Evolutionary conservation across 2,329 filamentous ascomycete species (phyloP), one percentile per base, ranked within the genome.

Genomic region (Fusarium musae): DNA sequence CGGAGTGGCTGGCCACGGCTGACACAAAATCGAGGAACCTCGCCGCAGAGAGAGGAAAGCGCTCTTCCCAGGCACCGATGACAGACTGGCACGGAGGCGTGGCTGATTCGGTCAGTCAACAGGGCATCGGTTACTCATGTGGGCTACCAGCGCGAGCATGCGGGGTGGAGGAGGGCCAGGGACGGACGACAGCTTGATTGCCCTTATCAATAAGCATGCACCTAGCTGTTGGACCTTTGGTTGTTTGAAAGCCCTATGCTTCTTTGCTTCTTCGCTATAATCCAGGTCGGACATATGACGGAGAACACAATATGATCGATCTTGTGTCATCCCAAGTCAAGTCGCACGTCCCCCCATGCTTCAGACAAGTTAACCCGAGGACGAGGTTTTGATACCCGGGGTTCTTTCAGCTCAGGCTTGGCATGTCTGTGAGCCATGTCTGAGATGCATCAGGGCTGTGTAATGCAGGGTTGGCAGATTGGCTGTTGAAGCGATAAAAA

Each of bases 371-470:
- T 66, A 72, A 62, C 66, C 69, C 58, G 60, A 57, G 56, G 26
- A 44, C 46, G 46, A 23, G 28, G n/a, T 44, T 59, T 64, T 28
- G 47, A 42, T 32, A 46, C n/a, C 44, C 40, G 9, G 37, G 36
- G 43, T 59, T 63, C 60, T 61, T 73, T 77, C 76, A 78, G 74
- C 76, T 78, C 43, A 36, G 57, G 56, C 66, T 75, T 76, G 63
- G 68, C 70, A 49, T 52, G 63, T 36, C 42, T 66, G 36, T 37
- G 28, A 65, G 43, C 30, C 37, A 52, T 68, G 42, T 52, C 56
- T 71, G 26, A 46, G 12, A 64, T 67, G 40, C 47, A 60, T 43
- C 26, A 56, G 73, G 76, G 75, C 75, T 77, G 69, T 75, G 76
- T 59, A 52, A 66, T 59, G 72, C 74, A 77, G 62, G 74, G 76